phyloP scores from a whole-genome alignment of 257 asterid genomes.

The Verbascum thapsus region DNA sequence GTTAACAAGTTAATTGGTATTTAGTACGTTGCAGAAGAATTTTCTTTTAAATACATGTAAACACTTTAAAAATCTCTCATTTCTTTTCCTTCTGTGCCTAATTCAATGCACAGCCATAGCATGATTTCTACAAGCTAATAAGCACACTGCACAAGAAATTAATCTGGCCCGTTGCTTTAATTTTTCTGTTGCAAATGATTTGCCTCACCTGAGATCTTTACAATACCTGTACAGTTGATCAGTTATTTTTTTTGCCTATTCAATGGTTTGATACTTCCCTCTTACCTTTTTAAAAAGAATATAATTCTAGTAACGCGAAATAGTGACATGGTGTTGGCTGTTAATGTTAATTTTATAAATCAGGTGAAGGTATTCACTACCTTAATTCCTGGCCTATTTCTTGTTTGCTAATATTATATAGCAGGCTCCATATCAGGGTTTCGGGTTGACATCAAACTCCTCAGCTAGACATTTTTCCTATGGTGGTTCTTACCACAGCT shows the following conservation, averaged over 20 bases:
- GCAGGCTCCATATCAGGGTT: constrained; percentile 76
- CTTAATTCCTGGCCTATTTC: constrained; percentile 22
- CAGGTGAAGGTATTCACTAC: constrained; percentile 22
- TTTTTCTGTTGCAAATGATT: constrained; percentile 2
- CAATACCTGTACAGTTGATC: constrained; percentile 2
- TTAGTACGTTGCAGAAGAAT: constrained; percentile 10
- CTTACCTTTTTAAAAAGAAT: constrained; percentile 5
- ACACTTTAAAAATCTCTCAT: constrained; percentile 9
- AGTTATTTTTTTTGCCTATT: constrained; percentile 1
- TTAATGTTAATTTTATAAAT: constrained; percentile 4
- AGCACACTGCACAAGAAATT: background rate
- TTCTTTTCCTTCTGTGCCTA: constrained; percentile 14
- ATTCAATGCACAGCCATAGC: constrained; percentile 1
- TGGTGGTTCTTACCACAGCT: constrained; percentile 60
- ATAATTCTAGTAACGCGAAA: constrained; percentile 16
- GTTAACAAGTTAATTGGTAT: constrained; percentile 15
- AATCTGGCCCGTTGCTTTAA: constrained; percentile 11
- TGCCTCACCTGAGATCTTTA: constrained; percentile 12
- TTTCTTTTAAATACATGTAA: background rate
- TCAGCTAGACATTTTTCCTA: constrained; percentile 61
- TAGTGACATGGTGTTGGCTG: constrained; percentile 11
- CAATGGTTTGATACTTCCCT: background rate
- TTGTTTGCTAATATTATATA: constrained; percentile 33
- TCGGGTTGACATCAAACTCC: constrained; percentile 65
- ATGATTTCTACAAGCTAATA: constrained; percentile 16